Conservation (phyloP, 1,284 basidiomycete species). For the Trichosporon sp. region DNA sequence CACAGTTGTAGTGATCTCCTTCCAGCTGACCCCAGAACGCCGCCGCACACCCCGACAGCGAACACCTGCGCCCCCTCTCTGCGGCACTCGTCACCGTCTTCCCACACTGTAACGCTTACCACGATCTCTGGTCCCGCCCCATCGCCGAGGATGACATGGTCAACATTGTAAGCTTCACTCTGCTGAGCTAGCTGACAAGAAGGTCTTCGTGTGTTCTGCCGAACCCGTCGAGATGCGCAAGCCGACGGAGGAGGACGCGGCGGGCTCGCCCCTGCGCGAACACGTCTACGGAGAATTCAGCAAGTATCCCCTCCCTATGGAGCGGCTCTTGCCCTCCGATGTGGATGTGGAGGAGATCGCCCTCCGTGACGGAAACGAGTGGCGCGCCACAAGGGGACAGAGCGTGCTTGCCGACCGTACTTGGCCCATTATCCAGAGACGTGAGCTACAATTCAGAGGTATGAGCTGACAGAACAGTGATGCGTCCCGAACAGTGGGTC, state of each 20-base stretch:
- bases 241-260: slow-evolving; percentile 51
- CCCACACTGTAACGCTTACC: slow-evolving; percentile 75
- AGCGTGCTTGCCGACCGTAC: slow-evolving; percentile 32
- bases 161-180: slow-evolving; percentile 75
- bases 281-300: slow-evolving; percentile 45
- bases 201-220: slow-evolving; percentile 29
- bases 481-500: slow-evolving; percentile 47
- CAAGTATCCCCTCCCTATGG: slow-evolving; percentile 41
- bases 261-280: slow-evolving; percentile 42
- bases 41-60: slow-evolving; percentile 68
- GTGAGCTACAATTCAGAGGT: slow-evolving; percentile 34
- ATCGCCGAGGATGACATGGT: slow-evolving; percentile 64
- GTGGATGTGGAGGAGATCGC: slow-evolving; percentile 13
- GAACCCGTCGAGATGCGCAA: slow-evolving; percentile 67
- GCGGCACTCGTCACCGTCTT: slow-evolving; percentile 71
- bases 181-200: slow-evolving; percentile 23
- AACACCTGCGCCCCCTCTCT: slow-evolving; percentile 68
- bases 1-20: background rate
- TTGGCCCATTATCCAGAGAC: slow-evolving; percentile 44
- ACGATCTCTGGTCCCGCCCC: slow-evolving; percentile 62
- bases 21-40: slow-evolving; percentile 62
- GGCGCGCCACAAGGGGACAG: slow-evolving; percentile 22
- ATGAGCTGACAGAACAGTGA: slow-evolving; percentile 34
- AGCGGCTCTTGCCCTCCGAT: slow-evolving; percentile 32
- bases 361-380: slow-evolving; percentile 28